Evolutionary conservation across 2,329 filamentous ascomycete species (phyloP), one percentile per base, ranked within the genome.

Genomic region (Tricladium varicosporioides): DNA sequence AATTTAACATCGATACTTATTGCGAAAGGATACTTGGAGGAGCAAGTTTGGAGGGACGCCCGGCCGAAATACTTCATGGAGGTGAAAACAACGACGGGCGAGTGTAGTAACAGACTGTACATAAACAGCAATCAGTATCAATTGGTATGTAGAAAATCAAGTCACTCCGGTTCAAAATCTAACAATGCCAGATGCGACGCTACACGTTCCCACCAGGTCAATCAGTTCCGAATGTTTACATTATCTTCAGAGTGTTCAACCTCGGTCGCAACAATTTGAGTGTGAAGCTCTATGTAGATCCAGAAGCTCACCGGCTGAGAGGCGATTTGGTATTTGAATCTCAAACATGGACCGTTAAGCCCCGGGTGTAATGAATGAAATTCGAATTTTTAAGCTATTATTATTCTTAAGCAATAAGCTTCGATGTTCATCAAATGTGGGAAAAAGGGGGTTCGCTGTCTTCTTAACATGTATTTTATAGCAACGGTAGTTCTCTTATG

Each of bases 41-140:
- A 45, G 18, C 57, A 60, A 1, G 55, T 46, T 2, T 76, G 72
- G 70, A 27, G 42, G 10, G 62, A 46, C 10, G 58, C 56, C 50
- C 61, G 49, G 2, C 76, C 73, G 0, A 60, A 70, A 32, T 82
- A 79, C 60, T 75, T 73, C 18, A 74, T 82, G 2, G 80, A 82
- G 54, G 79, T 82, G 36, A 82, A 82, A 62, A 72, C 77, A 1
- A 81, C 78, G 0, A 75, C 73, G 0, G 64, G 65, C 1, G 48
- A 60, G 1, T 73, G 68, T 45, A 65, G 70, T 1, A 74, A 71
- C 5, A 71, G 74, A 0, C 80, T 82, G 53, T 81, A 67, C 48
- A 74, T 81, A 70, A 80, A 76, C 61, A 71, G 74, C 31, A 59
- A 62, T 1, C 78, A 82, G 62, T 78, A 76, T 51, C 56, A 66